These are phyloP conservation scores for Quillaja saponaria DNA, from an alignment of 306 rosid genomes.

Conservation along the genomic window DNA sequence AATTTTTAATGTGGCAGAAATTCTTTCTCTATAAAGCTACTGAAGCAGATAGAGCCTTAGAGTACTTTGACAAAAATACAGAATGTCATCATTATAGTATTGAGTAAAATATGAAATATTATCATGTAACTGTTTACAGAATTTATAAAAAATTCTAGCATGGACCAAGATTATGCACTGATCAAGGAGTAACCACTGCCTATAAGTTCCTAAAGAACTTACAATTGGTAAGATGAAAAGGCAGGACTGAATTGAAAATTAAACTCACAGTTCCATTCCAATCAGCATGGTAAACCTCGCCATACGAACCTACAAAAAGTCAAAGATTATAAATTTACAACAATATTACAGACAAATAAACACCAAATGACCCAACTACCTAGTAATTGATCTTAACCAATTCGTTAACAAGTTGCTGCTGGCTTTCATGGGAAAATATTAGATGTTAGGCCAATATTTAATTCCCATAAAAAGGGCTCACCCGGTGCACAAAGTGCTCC, in stretches of 20 bases:
- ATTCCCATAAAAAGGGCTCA: too few species aligned
- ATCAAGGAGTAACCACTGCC: background rate
- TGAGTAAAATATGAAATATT: conserved; percentile 24
- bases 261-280: conserved; percentile 92
- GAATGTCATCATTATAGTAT: conserved; percentile 12
- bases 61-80: conserved; percentile 10
- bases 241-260: background rate
- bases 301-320: conserved; percentile 59
- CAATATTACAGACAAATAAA: too few species aligned
- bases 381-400: too few species aligned
- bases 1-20: background rate
- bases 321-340: background rate
- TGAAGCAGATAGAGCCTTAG: conserved; percentile 15
- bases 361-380: too few species aligned
- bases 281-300: conserved; percentile 90
- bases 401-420: too few species aligned
- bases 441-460: too few species aligned
- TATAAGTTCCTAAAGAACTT: background rate
- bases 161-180: conserved; percentile 21
- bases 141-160: conserved; percentile 14
- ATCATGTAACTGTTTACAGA: conserved; percentile 4
- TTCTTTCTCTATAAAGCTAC: conserved; percentile 19
- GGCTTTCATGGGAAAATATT: too few species aligned
- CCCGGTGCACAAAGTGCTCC: too few species aligned
- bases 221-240: background rate